Evolutionary conservation across 371 early-diverging fungal genomes (phyloP).

Genomic region (Lichtheimia ramosa): DNA sequence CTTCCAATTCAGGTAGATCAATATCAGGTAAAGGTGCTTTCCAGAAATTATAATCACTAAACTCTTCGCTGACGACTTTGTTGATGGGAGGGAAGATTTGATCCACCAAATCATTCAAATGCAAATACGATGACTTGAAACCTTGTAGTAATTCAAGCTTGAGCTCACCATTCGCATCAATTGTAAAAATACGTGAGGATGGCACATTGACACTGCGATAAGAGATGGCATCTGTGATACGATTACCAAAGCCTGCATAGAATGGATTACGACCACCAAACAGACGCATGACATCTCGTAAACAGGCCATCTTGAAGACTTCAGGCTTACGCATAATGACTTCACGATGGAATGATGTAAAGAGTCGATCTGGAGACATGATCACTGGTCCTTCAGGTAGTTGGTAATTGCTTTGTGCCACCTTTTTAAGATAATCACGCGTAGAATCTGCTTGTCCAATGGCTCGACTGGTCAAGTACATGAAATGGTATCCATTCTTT

Average conservation of each 20-base stretch:
- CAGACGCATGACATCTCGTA: constrained; percentile 83
- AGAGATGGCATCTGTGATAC: constrained; percentile 85
- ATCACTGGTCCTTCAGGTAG: constrained; percentile 96
- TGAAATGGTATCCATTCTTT: constrained; percentile 92
- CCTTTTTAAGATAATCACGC: constrained; percentile 83
- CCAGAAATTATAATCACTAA: constrained; percentile 88
- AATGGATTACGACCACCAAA: constrained; percentile 84
- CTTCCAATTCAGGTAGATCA: constrained; percentile 43
- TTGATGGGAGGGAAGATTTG: constrained; percentile 85
- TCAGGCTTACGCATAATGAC: constrained; percentile 93
- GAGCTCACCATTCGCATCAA: constrained; percentile 88
- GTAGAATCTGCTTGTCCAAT: constrained; percentile 94
- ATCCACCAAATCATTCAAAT: constrained; percentile 91
- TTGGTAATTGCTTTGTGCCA: constrained; percentile 83
- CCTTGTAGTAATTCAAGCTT: constrained; percentile 82
- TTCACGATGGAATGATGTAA: constrained; percentile 90
- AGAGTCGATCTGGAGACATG: constrained; percentile 93
- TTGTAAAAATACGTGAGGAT: constrained; percentile 91
- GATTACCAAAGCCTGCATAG: constrained; percentile 98
- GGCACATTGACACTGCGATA: constrained; percentile 94
- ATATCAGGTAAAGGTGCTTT: constrained; percentile 48
- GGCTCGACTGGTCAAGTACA: constrained; percentile 95
- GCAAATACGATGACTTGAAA: constrained; percentile 81
- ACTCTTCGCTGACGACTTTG: constrained; percentile 58
- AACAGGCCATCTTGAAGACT: constrained; percentile 95